phyloP scores from a whole-genome alignment of 1,284 basidiomycete species.

The Pholiota adiposa region DNA sequence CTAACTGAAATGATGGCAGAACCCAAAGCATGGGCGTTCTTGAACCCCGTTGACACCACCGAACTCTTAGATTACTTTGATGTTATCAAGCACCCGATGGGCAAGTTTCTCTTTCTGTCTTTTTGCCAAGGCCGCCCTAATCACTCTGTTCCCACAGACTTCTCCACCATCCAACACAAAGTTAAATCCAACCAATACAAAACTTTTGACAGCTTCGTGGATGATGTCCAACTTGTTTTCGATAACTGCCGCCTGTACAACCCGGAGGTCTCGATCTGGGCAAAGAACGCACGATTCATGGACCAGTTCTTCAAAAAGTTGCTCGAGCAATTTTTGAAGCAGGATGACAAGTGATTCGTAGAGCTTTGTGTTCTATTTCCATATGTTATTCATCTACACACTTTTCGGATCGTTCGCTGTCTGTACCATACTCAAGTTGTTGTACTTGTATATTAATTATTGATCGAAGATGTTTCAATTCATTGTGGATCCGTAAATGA shows the following conservation, averaged over 20 bases:
- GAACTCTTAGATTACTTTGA: slow-evolving; percentile 94
- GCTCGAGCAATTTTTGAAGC: slow-evolving; percentile 27
- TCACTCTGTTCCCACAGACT: slow-evolving; percentile 57
- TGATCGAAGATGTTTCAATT: background rate
- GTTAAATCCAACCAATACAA: slow-evolving; percentile 84
- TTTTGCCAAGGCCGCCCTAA: background rate
- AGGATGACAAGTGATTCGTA: slow-evolving; percentile 24
- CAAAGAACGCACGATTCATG: slow-evolving; percentile 85
- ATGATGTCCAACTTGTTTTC: slow-evolving; percentile 86
- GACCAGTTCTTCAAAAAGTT: slow-evolving; percentile 71
- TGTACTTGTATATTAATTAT: slow-evolving; percentile 17
- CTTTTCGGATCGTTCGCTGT: background rate
- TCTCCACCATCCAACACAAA: slow-evolving; percentile 92
- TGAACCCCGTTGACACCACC: slow-evolving; percentile 77
- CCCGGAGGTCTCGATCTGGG: slow-evolving; percentile 83
- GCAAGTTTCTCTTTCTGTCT: slow-evolving; percentile 46
- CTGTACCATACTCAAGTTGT: slow-evolving; percentile 6
- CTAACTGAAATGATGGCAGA: slow-evolving; percentile 85
- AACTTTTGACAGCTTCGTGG: slow-evolving; percentile 77
- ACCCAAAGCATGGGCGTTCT: slow-evolving; percentile 88
- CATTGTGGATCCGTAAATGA: background rate
- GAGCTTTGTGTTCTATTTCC: background rate
- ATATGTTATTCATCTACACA: slow-evolving; percentile 10
- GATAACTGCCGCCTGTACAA: slow-evolving; percentile 95
- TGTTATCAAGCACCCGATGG: slow-evolving; percentile 93